Base-by-base conservation (phyloP, 352 stramenopile genomes). In the Phytophthora sp. region DNA sequence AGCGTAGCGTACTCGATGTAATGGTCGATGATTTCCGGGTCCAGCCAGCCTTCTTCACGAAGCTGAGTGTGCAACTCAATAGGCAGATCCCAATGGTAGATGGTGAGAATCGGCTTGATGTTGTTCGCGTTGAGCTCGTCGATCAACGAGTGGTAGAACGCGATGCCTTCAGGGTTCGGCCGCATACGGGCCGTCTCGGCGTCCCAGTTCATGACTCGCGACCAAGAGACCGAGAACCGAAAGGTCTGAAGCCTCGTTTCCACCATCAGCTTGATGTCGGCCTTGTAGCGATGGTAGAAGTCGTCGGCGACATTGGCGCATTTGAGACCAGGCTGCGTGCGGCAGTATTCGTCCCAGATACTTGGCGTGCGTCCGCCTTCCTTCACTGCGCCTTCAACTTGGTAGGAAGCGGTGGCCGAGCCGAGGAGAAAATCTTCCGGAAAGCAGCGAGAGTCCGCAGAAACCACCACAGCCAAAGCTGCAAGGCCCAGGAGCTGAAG, bases 131-230 rank as follows among this genome's bases (percentile, higher is more conserved):
- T 51, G 43, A 89, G 85, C 42, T 83, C 71, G 24, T 86, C 74
- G 48, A 97, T 63, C 11, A 98, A 55, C 27, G 59, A 98, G 68
- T 98, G 93, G 64, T 98, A 98, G 77, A 97, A 97, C 4, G 62
- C 59, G 39, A 98, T 77, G 21, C 92, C 93, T 28, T 79, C 74
- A 11, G 82, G 66, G 76, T 98, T 98, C 18, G 84, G 63, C 5
- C 77, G 64, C 38, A 69, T 72, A 28, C 56, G 42, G 15, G 61
- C 50, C 37, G 62, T 45, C 0, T 54, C 76, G 8, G 55, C 51
- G 44, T 93, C 89, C 54, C 80, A 77, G 1, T 88, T 92, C 42
- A 96, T 75, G 46, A 97, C 92, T 28, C 92, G 69, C 34, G 85
- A 74, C 92, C 92, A 98, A 5, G 88, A 79, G 58, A 98, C 87